These are phyloP conservation scores for Ormosia semicastrata DNA, from an alignment of 306 rosid species.

Conservation along the genomic window DNA sequence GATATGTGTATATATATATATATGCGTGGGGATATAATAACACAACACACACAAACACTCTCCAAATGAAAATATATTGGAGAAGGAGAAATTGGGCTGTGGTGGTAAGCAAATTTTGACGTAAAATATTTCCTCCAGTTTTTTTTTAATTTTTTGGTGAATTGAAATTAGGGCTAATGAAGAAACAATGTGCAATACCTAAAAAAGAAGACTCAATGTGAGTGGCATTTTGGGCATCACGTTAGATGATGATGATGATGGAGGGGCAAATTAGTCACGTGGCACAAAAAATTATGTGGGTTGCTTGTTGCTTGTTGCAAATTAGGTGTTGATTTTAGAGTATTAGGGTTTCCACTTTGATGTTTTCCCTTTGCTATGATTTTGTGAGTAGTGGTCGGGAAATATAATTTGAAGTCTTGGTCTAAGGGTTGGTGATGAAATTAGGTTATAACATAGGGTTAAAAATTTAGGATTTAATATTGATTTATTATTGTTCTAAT, in stretches of 20 bases:
- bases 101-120: constrained; percentile 14
- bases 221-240: background rate
- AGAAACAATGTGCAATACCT: background rate
- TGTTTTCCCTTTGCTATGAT: too few relatives aligned
- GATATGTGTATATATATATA: constrained; percentile 12
- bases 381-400: too few relatives aligned
- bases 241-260: background rate
- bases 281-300: background rate
- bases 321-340: background rate
- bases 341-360: background rate
- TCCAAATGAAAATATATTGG: background rate
- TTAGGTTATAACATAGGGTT: too few relatives aligned
- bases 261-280: background rate
- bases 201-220: background rate
- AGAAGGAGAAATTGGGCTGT: constrained; percentile 14
- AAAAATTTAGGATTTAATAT: too few relatives aligned
- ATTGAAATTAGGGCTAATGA: constrained; percentile 35
- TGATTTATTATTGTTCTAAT: too few relatives aligned
- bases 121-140: background rate
- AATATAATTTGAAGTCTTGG: too few relatives aligned
- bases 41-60: constrained; percentile 1
- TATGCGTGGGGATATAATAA: constrained; percentile 1
- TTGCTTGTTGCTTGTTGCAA: background rate
- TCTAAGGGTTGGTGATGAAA: too few relatives aligned
- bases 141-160: background rate